Evolutionary conservation across 352 stramenopile species (phyloP), one percentile per base, ranked within the genome.

Genomic region (Globisporangium orthogonon): DNA sequence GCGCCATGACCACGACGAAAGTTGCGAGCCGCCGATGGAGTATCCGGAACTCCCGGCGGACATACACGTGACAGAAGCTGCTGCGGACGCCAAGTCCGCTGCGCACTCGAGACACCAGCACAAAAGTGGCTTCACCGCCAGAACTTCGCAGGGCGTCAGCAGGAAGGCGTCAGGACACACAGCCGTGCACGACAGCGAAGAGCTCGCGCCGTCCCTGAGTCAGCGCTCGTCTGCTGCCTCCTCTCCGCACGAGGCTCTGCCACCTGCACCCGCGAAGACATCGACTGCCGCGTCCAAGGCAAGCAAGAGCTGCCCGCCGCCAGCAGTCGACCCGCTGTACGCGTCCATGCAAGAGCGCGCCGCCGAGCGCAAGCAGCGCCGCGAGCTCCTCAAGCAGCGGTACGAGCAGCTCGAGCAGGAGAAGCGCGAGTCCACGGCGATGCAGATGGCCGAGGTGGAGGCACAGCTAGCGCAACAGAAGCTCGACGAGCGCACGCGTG

Each of bases 281-380:
- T 7, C 33, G 18, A 15, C 11, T 31, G 31, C n/a, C 18, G 44
- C 23, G 35, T 31, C 18, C 15, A 33, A 37, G 13, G 5, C 9
- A 10, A 23, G n/a, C 11, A 29, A 44, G 18, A 5, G 6, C 50
- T n/a, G 23, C 33, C 14, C 23, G 18, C 7, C n/a, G 7, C 50
- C 51, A 15, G 52, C 62, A 14, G 54, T 62, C 4, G 72, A 86
- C 51, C 67, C 74, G 35, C 57, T 87, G 4, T 88, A 82, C 48
- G 15, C 62, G 23, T 66, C 72, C 0, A 90, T 88, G 75, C 66
- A 83, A 50, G 70, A 76, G 55, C 75, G 77, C 6, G 70, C 77
- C 9, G 55, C 54, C n/a, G 66, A 86, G 50, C 71, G 80, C 7
- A 88, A 87, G 39, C 50, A 67, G 60, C 75, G 76, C 30, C 76